Evolutionary conservation across 2,329 filamentous ascomycete species (phyloP).

Genomic region (Aureobasidium sp.): DNA sequence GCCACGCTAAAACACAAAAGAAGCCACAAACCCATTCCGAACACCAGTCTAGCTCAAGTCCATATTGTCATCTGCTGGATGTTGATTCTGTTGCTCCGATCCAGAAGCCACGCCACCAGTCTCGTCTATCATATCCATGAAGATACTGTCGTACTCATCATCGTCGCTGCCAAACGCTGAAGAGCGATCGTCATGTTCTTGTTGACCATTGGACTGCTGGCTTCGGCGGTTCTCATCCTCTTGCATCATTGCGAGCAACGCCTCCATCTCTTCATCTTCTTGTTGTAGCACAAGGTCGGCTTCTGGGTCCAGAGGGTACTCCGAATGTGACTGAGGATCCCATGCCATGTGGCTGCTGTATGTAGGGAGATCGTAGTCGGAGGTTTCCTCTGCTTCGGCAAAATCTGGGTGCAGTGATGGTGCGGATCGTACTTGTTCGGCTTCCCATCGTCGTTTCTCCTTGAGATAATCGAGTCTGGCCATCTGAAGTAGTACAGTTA

Average conservation of each 20-base stretch:
- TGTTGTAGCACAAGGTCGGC: slow-evolving; percentile 32
- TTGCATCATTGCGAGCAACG: slow-evolving; percentile 36
- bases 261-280: slow-evolving; percentile 37
- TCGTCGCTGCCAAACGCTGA: slow-evolving; percentile 38
- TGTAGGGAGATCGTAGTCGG: slow-evolving; percentile 12
- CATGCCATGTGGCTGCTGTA: background rate
- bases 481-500: slow-evolving; percentile 27
- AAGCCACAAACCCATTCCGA: no score
- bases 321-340: slow-evolving; percentile 13
- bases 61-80: slow-evolving; percentile 30
- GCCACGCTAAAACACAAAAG: slow-evolving; percentile 3
- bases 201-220: slow-evolving; percentile 7
- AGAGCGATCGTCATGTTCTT: slow-evolving; percentile 8
- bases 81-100: slow-evolving; percentile 12
- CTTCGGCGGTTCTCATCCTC: background rate
- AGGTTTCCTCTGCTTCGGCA: slow-evolving; percentile 17
- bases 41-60: slow-evolving; percentile 20
- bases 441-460: slow-evolving; percentile 36
- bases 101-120: slow-evolving; percentile 21
- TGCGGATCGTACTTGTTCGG: slow-evolving; percentile 33
- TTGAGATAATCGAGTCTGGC: slow-evolving; percentile 38
- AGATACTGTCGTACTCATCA: slow-evolving; percentile 52
- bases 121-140: slow-evolving; percentile 56
- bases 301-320: slow-evolving; percentile 19
- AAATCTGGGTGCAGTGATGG: slow-evolving; percentile 18